These are phyloP conservation scores for Ilex aquifolium DNA, from an alignment of 257 asterid species.

Conservation along the genomic window DNA sequence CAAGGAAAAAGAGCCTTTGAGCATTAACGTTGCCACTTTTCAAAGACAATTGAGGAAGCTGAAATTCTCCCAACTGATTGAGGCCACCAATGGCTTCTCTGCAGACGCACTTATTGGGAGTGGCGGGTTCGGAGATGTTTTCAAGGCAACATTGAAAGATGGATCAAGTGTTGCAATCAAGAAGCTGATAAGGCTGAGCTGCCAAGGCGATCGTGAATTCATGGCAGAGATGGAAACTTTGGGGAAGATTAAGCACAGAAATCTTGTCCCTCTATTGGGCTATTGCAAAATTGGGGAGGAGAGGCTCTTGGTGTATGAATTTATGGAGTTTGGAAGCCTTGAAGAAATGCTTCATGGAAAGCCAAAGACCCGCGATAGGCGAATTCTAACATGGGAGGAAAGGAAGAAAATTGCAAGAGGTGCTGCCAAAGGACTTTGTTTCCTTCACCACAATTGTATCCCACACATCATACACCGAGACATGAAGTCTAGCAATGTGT, in stretches of 20 bases:
- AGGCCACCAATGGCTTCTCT: slow-evolving; percentile 89
- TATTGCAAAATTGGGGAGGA: slow-evolving; percentile 93
- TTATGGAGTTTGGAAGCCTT: slow-evolving; percentile 74
- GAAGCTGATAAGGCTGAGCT: slow-evolving; percentile 70
- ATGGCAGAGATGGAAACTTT: slow-evolving; percentile 98
- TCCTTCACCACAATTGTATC: slow-evolving; percentile 95
- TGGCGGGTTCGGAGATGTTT: slow-evolving; percentile 93
- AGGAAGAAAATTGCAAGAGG: slow-evolving; percentile 85
- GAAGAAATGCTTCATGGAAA: slow-evolving; percentile 81
- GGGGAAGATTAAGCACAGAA: slow-evolving; percentile 84
- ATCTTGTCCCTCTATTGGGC: slow-evolving; percentile 76
- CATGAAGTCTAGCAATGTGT: slow-evolving; percentile 91
- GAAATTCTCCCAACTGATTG: slow-evolving; percentile 78
- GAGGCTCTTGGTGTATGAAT: slow-evolving; percentile 77
- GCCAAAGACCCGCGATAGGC: slow-evolving; percentile 23
- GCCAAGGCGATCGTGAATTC: slow-evolving; percentile 90
- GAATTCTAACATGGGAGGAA: slow-evolving; percentile 67
- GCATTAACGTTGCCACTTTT: slow-evolving; percentile 91
- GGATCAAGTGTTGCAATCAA: slow-evolving; percentile 91
- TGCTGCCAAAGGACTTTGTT: slow-evolving; percentile 86
- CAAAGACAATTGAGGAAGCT: slow-evolving; percentile 76
- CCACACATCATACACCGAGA: slow-evolving; percentile 93
- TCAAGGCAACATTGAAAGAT: slow-evolving; percentile 80
- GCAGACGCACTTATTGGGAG: slow-evolving; percentile 83
- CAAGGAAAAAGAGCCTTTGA: slow-evolving; percentile 94